Conservation (phyloP, 1,139 yeast genomes). For the Yamadazyma aaseri region DNA sequence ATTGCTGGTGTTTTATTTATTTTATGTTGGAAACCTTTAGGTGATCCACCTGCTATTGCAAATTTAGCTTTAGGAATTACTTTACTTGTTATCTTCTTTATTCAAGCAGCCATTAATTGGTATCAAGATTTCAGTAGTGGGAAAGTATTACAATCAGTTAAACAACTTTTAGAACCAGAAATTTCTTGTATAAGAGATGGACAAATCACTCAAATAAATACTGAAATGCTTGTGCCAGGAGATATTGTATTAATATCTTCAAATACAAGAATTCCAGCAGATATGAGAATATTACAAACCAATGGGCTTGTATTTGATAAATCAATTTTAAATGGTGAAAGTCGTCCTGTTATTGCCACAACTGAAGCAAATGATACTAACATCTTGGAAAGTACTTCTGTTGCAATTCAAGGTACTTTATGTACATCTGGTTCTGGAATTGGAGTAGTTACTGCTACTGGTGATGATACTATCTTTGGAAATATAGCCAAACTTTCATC, state of each 20-base stretch:
- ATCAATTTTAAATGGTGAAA: conserved; percentile 38
- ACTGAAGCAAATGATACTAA: conserved; percentile 29
- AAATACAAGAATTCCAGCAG: conserved; percentile 34
- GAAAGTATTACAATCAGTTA: conserved; percentile 50
- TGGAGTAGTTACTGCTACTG: conserved; percentile 33
- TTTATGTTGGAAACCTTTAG: conserved; percentile 51
- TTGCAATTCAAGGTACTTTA: conserved; percentile 48
- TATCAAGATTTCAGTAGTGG: conserved; percentile 51
- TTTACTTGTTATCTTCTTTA: conserved; percentile 41
- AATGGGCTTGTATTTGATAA: conserved; percentile 32
- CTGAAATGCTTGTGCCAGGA: conserved; percentile 31
- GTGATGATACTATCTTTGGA: conserved; percentile 34
- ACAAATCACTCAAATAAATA: conserved; percentile 13
- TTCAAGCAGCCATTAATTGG: conserved; percentile 50
- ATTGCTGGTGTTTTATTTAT: conserved; percentile 47
- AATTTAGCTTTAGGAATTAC: conserved; percentile 48
- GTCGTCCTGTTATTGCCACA: conserved; percentile 23
- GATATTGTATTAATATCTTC: conserved; percentile 25
- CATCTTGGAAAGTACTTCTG: conserved; percentile 43
- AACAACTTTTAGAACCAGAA: conserved; percentile 42
- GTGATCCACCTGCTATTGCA: conserved; percentile 48
- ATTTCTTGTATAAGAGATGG: conserved; percentile 25
- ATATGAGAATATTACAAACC: conserved; percentile 27
- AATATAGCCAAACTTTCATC: conserved; percentile 32
- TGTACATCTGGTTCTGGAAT: conserved; percentile 29